Evolutionary conservation across 208 protist genomes (phyloP), one percentile per base, ranked within the genome.

Genomic region (Herpetomonas tarakana): DNA sequence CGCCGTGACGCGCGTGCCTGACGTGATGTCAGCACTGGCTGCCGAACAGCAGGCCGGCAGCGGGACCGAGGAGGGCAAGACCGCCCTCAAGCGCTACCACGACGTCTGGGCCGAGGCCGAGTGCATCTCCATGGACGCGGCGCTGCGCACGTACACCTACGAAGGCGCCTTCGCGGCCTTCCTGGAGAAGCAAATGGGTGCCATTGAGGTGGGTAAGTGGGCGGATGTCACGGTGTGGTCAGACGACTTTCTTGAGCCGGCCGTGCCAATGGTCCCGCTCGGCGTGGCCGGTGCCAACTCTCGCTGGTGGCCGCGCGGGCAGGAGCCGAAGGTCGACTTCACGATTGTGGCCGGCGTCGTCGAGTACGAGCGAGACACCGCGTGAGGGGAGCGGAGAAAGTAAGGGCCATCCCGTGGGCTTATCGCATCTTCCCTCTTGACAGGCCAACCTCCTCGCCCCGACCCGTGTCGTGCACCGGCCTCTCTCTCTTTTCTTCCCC

Each of bases 211-310:
- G 61, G 75, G 76, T 28, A 83, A 86, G 61, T 78, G 68, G 14
- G 84, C 74, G 6, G 84, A 91, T 30, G 46, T 91, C 31, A 74
- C 68, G n/a, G 60, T 91, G 29, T 79, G 78, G 65, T 72, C 74
- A 14, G 78, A 62, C 50, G 76, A 83, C 57, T 72, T 55, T 58
- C 67, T 78, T 4, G 76, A 83, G 28, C 53, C 52, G 38, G 63
- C 51, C 16, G 53, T 39, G 49, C 52, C 57, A 52, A 57, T 52
- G 31, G 52, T 62, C 27, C 56, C 76, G 56, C n/a, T 21, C 27
- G 68, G 64, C 0, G 68, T 76, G 22, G 46, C 35, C 6, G 60
- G 52, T 7, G 39, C 19, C 14, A 71, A 53, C 29, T 58, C 68
- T 46, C 50, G 59, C n/a, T 83, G 77, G 77, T 83, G 77, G 69